These are phyloP conservation scores for Aspergillus sp. DNA, from an alignment of 2,329 filamentous ascomycete genomes.

Conservation along the genomic window DNA sequence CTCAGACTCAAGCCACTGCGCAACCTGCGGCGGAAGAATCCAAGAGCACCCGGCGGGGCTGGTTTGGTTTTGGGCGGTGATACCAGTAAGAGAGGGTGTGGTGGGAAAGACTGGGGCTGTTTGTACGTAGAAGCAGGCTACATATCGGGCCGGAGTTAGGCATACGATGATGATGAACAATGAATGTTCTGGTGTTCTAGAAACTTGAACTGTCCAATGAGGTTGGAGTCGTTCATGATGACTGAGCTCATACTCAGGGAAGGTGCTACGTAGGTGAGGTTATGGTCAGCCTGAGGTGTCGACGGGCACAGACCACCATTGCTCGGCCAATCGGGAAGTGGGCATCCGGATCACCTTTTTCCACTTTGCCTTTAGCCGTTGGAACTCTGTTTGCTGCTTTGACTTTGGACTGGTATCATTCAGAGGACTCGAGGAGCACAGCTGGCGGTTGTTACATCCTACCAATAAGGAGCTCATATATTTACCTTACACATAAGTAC, in stretches of 20 bases:
- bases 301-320: conserved; percentile 1
- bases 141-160: no score
- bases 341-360: conserved; percentile 11
- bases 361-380: neutral
- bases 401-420: no score
- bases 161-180: neutral
- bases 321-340: conserved; percentile 4
- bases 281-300: neutral
- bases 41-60: conserved; percentile 65
- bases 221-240: neutral
- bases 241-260: neutral
- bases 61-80: conserved; percentile 68
- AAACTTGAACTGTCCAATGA: neutral
- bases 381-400: neutral
- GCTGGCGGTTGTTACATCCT: neutral
- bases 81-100: no score
- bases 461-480: no score
- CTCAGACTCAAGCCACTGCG: conserved; percentile 26
- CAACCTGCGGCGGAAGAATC: conserved; percentile 37
- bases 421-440: no score
- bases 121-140: neutral
- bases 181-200: no score
- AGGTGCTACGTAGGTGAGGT: no score
- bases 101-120: neutral
- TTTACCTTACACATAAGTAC: no score